Evolutionary conservation across 1,284 basidiomycete species (phyloP).

Genomic region (Fistulina hepatica): DNA sequence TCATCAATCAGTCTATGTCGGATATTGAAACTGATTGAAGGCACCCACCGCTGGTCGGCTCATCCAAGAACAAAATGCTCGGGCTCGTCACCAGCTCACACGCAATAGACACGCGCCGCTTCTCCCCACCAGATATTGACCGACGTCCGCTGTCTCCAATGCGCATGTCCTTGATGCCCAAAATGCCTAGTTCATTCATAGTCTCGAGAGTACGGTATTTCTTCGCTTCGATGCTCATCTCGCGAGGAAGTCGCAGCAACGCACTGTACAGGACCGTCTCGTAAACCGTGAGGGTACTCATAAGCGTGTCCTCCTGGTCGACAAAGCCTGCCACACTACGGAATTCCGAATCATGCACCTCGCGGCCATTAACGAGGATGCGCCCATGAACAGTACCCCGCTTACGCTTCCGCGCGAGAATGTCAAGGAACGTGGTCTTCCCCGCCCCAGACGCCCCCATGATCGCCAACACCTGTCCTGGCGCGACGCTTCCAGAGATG

Average conservation of each 20-base stretch:
- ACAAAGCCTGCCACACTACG: constrained; percentile 87
- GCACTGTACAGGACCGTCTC: constrained; percentile 95
- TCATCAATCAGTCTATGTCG: constrained; percentile 1
- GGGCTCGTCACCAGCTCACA: constrained; percentile 96
- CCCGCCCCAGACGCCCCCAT: constrained; percentile 97
- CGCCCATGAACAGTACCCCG: constrained; percentile 66
- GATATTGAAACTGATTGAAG: not conserved
- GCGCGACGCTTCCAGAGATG: constrained; percentile 74
- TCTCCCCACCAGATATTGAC: constrained; percentile 93
- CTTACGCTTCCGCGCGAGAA: constrained; percentile 86
- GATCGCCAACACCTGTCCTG: constrained; percentile 87
- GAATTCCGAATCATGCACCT: constrained; percentile 68
- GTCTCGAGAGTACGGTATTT: constrained; percentile 91
- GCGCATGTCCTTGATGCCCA: constrained; percentile 81
- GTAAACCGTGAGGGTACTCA: constrained; percentile 94
- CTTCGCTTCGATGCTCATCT: constrained; percentile 93
- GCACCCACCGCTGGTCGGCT: constrained; percentile 81
- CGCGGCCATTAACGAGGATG: constrained; percentile 79
- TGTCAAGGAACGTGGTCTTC: constrained; percentile 94
- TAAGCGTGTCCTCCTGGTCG: constrained; percentile 95
- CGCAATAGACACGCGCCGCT: constrained; percentile 92
- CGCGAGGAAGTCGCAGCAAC: constrained; percentile 77
- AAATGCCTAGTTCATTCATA: constrained; percentile 89
- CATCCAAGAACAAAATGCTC: constrained; percentile 91
- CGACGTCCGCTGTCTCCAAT: constrained; percentile 83